Percentiles rank a stretch among this genome's conserved stretches.
Evolutionary conservation across 306 rosid genomes (phyloP).

Genomic region (Glycine tomentella): DNA sequence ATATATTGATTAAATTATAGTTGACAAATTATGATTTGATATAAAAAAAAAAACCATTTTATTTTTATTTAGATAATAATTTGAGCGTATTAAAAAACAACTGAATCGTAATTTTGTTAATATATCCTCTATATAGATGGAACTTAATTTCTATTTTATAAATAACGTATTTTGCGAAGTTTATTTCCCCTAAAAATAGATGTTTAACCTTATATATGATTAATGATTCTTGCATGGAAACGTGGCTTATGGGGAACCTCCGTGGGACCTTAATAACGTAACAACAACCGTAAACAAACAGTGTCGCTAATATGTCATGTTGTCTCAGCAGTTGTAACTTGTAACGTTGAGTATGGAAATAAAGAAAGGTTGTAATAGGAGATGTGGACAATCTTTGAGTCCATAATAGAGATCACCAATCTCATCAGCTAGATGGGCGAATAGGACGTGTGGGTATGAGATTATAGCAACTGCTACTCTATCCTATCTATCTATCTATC

Average conservation of each 20-base stretch:
- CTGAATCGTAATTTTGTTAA: too few species aligned
- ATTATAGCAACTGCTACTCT: background rate
- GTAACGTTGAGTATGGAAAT: background rate
- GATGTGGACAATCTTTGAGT: constrained; percentile 12
- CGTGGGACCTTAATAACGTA: too few species aligned
- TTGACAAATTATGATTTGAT: too few species aligned
- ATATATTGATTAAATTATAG: too few species aligned
- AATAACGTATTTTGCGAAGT: too few species aligned
- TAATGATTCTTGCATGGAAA: background rate
- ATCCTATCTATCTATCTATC: background rate
- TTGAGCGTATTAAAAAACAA: too few species aligned
- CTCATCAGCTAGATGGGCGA: background rate
- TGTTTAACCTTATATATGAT: background rate
- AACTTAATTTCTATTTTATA: too few species aligned
- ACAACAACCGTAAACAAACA: background rate
- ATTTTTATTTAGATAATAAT: too few species aligned
- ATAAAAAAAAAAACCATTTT: too few species aligned
- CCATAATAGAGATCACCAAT: background rate
- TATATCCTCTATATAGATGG: too few species aligned
- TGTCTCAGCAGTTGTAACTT: background rate
- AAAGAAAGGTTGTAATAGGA: background rate
- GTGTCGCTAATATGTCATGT: background rate
- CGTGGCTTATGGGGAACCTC: background rate
- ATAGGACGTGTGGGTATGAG: background rate
- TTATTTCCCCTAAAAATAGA: too few species aligned